Conservation (phyloP, 345 rosid genomes). For the Eucalyptus sideroxylon region DNA sequence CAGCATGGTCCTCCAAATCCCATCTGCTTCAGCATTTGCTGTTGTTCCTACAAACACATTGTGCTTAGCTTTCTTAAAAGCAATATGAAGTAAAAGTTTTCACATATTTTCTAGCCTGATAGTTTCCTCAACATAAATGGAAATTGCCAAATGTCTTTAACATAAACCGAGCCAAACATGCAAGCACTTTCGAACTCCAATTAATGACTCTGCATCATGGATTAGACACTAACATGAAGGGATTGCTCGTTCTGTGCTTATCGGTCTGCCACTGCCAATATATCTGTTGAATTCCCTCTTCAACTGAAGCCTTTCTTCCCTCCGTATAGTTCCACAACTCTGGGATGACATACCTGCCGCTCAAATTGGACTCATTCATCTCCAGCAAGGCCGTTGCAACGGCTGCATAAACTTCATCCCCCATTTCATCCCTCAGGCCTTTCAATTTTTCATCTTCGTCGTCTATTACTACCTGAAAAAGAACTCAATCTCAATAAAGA, state of each 20-base stretch:
- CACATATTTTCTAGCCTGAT: neutral
- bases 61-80: neutral
- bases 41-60: neutral
- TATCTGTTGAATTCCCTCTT: conserved; percentile 18
- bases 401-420: conserved; percentile 34
- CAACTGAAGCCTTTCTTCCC: conserved; percentile 31
- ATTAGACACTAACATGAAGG: neutral
- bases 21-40: neutral
- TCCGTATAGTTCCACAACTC: conserved; percentile 47
- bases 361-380: conserved; percentile 42
- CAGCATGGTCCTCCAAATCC: neutral
- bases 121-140: neutral
- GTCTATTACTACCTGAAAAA: conserved; percentile 24
- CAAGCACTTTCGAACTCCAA: neutral
- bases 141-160: neutral
- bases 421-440: conserved; percentile 24
- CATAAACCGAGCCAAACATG: neutral
- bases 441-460: conserved; percentile 40
- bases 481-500: neutral
- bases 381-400: conserved; percentile 29
- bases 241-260: neutral
- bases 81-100: neutral
- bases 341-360: conserved; percentile 37
- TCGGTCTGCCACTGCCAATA: neutral
- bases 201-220: neutral